phyloP scores from a whole-genome alignment of 129 eudicot genomes.

The Smallanthus sonchifolius region DNA sequence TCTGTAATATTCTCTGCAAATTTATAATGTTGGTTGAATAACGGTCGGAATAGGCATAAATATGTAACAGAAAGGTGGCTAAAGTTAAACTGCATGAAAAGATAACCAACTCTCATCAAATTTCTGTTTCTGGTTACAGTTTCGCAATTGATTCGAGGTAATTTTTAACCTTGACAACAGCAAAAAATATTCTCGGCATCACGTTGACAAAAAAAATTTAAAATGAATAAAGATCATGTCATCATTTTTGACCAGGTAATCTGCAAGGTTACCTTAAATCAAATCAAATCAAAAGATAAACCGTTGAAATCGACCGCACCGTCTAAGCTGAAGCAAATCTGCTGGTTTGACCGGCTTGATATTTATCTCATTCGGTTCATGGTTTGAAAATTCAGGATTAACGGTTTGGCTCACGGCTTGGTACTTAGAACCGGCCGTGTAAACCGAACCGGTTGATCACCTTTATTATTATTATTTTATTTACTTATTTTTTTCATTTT shows the following conservation, averaged over 20 bases:
- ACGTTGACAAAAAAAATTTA: neutral
- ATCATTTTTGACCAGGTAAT: neutral
- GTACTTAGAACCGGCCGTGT: neutral
- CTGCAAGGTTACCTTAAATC: neutral
- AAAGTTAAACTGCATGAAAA: neutral
- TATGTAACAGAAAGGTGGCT: neutral
- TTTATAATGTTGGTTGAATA: neutral
- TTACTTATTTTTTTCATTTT: too few relatives aligned
- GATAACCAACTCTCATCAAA: neutral
- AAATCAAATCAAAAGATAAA: neutral
- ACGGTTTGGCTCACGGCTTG: neutral
- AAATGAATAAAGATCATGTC: neutral
- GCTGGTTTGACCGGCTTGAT: too few relatives aligned
- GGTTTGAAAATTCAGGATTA: too few relatives aligned
- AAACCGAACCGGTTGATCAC: neutral
- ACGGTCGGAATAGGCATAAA: neutral
- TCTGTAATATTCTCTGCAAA: slow-evolving; percentile 36
- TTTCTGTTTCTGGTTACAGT: neutral
- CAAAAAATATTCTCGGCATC: neutral
- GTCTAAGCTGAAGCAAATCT: neutral
- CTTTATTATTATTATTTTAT: neutral
- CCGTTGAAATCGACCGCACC: neutral
- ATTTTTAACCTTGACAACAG: neutral
- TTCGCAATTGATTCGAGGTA: neutral
- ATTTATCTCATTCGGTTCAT: too few relatives aligned